Evolutionary conservation across 345 rosid species (phyloP).

Genomic region (Boechera stricta): DNA sequence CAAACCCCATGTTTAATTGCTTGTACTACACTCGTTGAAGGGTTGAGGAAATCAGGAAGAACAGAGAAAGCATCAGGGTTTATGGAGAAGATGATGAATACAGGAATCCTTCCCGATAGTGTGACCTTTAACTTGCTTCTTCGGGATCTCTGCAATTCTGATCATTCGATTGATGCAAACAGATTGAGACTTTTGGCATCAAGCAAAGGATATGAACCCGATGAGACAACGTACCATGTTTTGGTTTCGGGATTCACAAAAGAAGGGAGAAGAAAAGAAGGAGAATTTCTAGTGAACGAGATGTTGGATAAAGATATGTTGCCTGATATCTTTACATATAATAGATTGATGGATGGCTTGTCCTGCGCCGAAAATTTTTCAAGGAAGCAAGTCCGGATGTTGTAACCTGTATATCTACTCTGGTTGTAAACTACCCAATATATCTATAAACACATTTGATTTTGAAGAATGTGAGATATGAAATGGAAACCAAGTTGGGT

Average conservation of each 20-base stretch:
- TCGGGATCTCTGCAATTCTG: constrained; percentile 68
- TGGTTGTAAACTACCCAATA: constrained; percentile 10
- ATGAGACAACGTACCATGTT: constrained; percentile 60
- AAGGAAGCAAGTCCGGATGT: constrained; percentile 13
- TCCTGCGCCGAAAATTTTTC: constrained; percentile 34
- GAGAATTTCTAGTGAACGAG: constrained; percentile 67
- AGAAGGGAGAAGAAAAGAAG: constrained; percentile 68
- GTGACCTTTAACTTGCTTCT: constrained; percentile 81
- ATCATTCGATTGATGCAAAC: constrained; percentile 62
- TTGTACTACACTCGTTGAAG: constrained; percentile 79
- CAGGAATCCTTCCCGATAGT: constrained; percentile 62
- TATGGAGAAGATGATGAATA: constrained; percentile 73
- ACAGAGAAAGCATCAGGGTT: constrained; percentile 54
- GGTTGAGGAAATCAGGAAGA: constrained; percentile 69
- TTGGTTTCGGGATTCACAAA: constrained; percentile 64
- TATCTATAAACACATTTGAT: background rate
- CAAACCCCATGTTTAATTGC: constrained; percentile 67
- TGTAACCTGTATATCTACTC: background rate
- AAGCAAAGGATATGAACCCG: constrained; percentile 64
- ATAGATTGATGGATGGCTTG: constrained; percentile 66
- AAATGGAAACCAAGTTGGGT: constrained; percentile 11
- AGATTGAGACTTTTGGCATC: constrained; percentile 67
- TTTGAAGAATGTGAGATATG: background rate
- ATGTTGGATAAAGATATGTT: constrained; percentile 84
- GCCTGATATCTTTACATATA: constrained; percentile 75